Base-by-base conservation (phyloP, 306 rosid species). In the Ziziphus jujuba region DNA sequence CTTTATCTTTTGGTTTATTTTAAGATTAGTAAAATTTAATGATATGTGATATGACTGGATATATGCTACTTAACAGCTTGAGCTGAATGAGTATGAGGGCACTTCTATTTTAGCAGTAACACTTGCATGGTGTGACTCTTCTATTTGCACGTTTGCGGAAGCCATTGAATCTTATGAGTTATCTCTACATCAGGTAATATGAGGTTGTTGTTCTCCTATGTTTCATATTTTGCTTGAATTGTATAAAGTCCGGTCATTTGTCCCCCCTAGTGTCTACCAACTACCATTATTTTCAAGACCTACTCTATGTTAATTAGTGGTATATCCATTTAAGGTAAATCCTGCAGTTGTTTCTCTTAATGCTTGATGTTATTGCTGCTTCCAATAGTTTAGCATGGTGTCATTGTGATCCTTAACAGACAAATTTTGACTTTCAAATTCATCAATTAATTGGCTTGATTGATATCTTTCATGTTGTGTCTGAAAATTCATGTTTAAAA, bases 91-190 rank as follows among this genome's bases (percentile, higher is more conserved):
- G 86, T 73, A 79, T 74, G 95, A 90, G 56, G 77, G 78, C 5
- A 33, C 79, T 83, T 93, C 98, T 73, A 57, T 85, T 69, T 74
- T 93, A 77, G 84, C 91, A 36, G 91, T 80, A 82, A 84, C 93
- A 65, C 84, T 93, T 70, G 90, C 88, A 51, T 93, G 98, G 98
- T 82, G 80, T 73, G 82, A 83, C 44, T 83, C 81, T 82, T 80
- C 86, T 66, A 77, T 56, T 77, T 81, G 79, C 47, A 83, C 89
- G 61, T 87, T 87, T 63, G 80, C 73, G 66, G 89, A 93, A 68
- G 88, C 93, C 40, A 56, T 83, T 72, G 50, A 65, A 71, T 86
- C 83, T 47, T 87, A 81, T 40, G 85, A 85, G 54, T 60, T 70
- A 77, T 83, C 87, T 72, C 82, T 93, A 63, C 19, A 75, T 71